Evolutionary conservation across 331 rosid species (phyloP).

Genomic region (Telfairia occidentalis): DNA sequence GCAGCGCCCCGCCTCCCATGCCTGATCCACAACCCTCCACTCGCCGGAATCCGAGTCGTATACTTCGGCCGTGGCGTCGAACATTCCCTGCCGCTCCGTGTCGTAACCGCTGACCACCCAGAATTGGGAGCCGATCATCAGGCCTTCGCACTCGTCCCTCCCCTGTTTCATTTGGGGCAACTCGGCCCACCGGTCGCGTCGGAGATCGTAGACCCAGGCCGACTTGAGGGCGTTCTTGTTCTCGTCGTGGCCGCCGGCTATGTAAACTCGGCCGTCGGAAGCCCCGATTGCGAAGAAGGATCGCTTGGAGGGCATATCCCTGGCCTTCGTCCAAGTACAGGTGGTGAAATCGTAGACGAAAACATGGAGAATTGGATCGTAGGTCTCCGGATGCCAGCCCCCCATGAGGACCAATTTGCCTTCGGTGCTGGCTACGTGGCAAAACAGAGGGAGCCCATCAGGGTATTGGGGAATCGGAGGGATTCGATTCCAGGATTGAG

Average conservation of each 20-base stretch:
- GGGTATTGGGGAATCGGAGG: slow-evolving; percentile 48
- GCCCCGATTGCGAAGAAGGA: slow-evolving; percentile 65
- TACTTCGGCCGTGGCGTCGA: slow-evolving; percentile 47
- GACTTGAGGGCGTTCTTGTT: slow-evolving; percentile 56
- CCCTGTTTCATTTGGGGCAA: slow-evolving; percentile 45
- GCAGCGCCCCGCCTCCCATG: slow-evolving; percentile 51
- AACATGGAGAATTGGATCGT: slow-evolving; percentile 39
- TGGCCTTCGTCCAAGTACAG: slow-evolving; percentile 38
- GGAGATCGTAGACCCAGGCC: slow-evolving; percentile 53
- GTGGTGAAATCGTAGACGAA: slow-evolving; percentile 55
- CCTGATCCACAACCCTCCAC: slow-evolving; percentile 40
- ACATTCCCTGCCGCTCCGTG: slow-evolving; percentile 61
- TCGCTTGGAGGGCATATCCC: slow-evolving; percentile 55
- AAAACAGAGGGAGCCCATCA: slow-evolving; percentile 53
- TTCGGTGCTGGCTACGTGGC: slow-evolving; percentile 42
- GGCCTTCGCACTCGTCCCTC: slow-evolving; percentile 78
- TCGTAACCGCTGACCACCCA: slow-evolving; percentile 78
- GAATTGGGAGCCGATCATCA: slow-evolving; percentile 41
- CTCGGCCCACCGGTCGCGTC: slow-evolving; percentile 44
- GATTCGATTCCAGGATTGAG: slow-evolving; percentile 39
- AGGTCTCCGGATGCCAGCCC: slow-evolving; percentile 70
- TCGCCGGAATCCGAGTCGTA: slow-evolving; percentile 32
- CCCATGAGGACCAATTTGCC: slow-evolving; percentile 66
- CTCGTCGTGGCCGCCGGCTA: slow-evolving; percentile 82
- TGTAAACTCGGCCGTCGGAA: slow-evolving; percentile 26